Conservation (phyloP, 2,329 filamentous ascomycete genomes). For the Fonsecaea multimorphosa region DNA sequence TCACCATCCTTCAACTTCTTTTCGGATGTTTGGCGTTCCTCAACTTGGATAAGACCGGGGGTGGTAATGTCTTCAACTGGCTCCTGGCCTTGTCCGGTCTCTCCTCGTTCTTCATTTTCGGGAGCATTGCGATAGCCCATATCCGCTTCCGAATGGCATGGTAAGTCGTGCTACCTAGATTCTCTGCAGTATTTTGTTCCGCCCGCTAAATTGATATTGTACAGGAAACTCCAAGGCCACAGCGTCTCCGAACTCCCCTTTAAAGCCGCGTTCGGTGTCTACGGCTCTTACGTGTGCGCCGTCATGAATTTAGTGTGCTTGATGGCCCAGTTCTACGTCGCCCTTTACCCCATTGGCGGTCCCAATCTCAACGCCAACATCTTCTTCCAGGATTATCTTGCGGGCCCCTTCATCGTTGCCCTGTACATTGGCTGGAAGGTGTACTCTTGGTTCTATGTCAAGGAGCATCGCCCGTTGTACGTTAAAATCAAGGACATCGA, state of each 20-base stretch:
- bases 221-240: slow-evolving; percentile 64
- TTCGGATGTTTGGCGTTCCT: slow-evolving; percentile 19
- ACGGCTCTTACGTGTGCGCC: slow-evolving; percentile 82
- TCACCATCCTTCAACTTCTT: slow-evolving; percentile 60
- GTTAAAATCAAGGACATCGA: slow-evolving; percentile 44
- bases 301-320: slow-evolving; percentile 77
- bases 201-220: slow-evolving; percentile 11
- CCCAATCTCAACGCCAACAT: slow-evolving; percentile 32
- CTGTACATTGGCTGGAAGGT: slow-evolving; percentile 67
- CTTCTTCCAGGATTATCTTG: slow-evolving; percentile 42
- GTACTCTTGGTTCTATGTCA: slow-evolving; percentile 35
- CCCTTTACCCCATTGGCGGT: slow-evolving; percentile 72
- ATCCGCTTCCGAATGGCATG: slow-evolving; percentile 87
- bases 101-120: slow-evolving; percentile 70
- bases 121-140: slow-evolving; percentile 56
- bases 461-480: slow-evolving; percentile 42
- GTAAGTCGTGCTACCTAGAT: slow-evolving; percentile 13
- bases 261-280: slow-evolving; percentile 75
- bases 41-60: slow-evolving; percentile 7
- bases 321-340: slow-evolving; percentile 86
- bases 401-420: slow-evolving; percentile 39
- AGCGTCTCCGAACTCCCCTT: slow-evolving; percentile 79
- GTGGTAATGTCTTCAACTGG: slow-evolving; percentile 17
- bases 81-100: slow-evolving; percentile 32
- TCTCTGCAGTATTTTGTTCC: neutral